Evolutionary conservation across 2,329 filamentous ascomycete species (phyloP), one percentile per base, ranked within the genome.

Genomic region (Fusarium torulosum): DNA sequence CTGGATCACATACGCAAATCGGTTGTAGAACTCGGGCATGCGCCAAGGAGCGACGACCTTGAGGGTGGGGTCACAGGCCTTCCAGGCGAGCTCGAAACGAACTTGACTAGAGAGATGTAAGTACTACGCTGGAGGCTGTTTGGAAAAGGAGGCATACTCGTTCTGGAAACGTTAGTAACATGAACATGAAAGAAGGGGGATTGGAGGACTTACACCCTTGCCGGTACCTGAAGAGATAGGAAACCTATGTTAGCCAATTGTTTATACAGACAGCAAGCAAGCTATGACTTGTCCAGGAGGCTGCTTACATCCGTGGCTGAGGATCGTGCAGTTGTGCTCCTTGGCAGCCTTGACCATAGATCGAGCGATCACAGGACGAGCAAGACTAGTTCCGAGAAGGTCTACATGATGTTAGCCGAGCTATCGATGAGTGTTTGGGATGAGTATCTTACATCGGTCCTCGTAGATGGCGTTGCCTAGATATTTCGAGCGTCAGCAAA

Each of bases 1-100:
- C 9, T 13, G 7, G 11, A 29, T 33, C 11, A 59, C 57, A 20
- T 21, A 57, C 75, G 78, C 84, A 85, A 92, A 93, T 65, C 85
- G 84, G 72, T 91, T 83, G 81, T 86, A 90, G 82, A 93, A 92
- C 75, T 85, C 84, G 42, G 89, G 88, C 66, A 90, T 79, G 69
- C 91, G 81, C 91, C 91, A 93, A 27, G 91, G 91, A 17, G 90
- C 90, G 74, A 93, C 88, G 74, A 92, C 86, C 80, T 90, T 87
- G 79, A 91, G 89, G 65, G 80, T 81, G 37, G 59, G 89, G 79
- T 91, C 83, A 44, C 87, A 80, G 51, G 86, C 74, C 59, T 72
- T 67, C 66, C 67, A 79, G 13, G 77, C 77, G 1, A 80, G 63
- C 59, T 80, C 79, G 71, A 81, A 81, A 3, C 79, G 65, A 9